Evolutionary conservation across 495 filamentous ascomycete species (phyloP).

Genomic region (Xylaria curta): DNA sequence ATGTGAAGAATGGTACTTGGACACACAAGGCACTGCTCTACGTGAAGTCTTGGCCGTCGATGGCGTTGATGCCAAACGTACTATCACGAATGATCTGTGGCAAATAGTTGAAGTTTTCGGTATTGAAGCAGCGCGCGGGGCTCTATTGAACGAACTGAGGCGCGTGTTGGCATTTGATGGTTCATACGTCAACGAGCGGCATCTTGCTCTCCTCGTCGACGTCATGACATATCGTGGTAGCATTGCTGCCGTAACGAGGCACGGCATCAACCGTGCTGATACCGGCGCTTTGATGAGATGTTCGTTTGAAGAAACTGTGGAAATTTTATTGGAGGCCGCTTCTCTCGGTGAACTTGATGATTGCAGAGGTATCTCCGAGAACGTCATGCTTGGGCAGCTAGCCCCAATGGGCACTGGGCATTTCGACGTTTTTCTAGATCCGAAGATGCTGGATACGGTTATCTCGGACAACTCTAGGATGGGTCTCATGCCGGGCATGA

Average conservation of each 20-base stretch:
- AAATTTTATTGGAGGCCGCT: conserved; percentile 95
- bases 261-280: conserved; percentile 97
- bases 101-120: conserved; percentile 93
- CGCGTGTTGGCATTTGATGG: conserved; percentile 95
- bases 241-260: conserved; percentile 94
- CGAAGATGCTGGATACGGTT: conserved; percentile 92
- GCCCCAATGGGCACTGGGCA: conserved; percentile 96
- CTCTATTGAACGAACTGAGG: conserved; percentile 85
- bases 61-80: conserved; percentile 87
- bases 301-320: conserved; percentile 99
- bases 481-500: conserved; percentile 76
- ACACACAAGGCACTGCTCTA: conserved; percentile 88
- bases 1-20: conserved; percentile 93
- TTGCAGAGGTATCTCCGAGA: conserved; percentile 96
- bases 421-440: conserved; percentile 89
- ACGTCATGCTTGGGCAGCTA: conserved; percentile 97
- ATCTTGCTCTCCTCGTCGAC: conserved; percentile 94
- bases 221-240: conserved; percentile 96
- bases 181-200: conserved; percentile 98
- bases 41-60: conserved; percentile 82
- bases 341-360: conserved; percentile 94
- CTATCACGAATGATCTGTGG: conserved; percentile 92
- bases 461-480: conserved; percentile 87
- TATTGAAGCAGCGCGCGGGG: conserved; percentile 89
- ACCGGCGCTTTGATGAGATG: conserved; percentile 99